These are phyloP conservation scores for Trichaptum fuscoviolaceum DNA, from an alignment of 768 basidiomycete genomes.

Conservation along the genomic window DNA sequence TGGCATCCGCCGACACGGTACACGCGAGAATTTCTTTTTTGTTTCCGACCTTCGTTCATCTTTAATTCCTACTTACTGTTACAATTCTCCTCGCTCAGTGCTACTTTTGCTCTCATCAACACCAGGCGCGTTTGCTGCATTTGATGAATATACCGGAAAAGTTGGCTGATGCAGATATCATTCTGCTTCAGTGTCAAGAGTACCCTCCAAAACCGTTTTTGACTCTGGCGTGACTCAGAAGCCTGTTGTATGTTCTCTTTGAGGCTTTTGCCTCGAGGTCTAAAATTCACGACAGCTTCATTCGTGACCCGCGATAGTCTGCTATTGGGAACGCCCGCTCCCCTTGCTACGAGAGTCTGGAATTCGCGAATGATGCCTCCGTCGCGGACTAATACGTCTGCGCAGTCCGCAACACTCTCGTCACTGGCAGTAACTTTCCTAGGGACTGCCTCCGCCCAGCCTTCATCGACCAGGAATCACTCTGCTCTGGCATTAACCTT, in stretches of 20 bases:
- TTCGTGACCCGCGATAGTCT: not conserved
- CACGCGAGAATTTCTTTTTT: too few relatives aligned
- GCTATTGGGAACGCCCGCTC: not conserved
- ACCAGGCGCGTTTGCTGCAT: not conserved
- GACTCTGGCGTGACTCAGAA: not conserved
- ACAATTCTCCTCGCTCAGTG: too few relatives aligned
- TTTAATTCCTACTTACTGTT: too few relatives aligned
- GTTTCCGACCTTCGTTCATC: too few relatives aligned
- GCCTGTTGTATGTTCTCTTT: not conserved
- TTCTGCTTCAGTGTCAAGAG: not conserved
- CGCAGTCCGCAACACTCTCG: not conserved
- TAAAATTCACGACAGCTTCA: not conserved
- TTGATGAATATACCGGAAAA: not conserved
- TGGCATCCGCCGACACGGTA: too few relatives aligned
- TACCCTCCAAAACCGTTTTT: not conserved
- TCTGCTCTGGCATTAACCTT: slow-evolving; percentile 67
- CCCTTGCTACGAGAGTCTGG: slow-evolving; percentile 1
- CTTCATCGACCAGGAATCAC: slow-evolving; percentile 74
- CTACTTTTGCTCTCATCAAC: too few relatives aligned
- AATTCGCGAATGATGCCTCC: not conserved
- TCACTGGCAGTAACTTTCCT: slow-evolving; percentile 57
- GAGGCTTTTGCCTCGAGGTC: not conserved
- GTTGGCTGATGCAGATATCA: not conserved
- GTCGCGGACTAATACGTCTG: not conserved
- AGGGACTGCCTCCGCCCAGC: slow-evolving; percentile 78